Evolutionary conservation across 225 moss, liverwort and hornwort species (phyloP), one percentile per base, ranked within the genome.

Genomic region (Sphagnum contortum): DNA sequence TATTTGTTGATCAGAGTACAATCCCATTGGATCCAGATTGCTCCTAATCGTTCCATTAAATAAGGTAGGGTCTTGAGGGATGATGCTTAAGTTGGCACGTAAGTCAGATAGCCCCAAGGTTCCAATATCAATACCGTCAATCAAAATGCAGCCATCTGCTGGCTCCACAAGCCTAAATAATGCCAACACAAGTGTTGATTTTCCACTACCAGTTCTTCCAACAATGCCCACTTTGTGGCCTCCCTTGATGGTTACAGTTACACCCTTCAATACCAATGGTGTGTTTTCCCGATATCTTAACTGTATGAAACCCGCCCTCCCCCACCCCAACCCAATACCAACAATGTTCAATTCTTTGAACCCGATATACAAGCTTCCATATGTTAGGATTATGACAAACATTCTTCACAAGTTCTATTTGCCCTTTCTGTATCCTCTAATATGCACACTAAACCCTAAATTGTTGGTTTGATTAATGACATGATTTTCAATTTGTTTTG

Each of bases 191-290:
- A 65, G 47, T 10, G 64, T 65, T 5, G 64, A 65, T 49, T 65
- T 65, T 10, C 64, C 50, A 65, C 64, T 65, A 10, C 64, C 50
- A 2, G 64, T 65, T 14, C 64, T 50, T 10, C 64, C 64, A 8
- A 48, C 64, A 48, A 64, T 48, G 0, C 64, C 64, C 64, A 64
- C 64, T 10, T 64, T 64, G 64, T 49, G 47, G 48, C 64, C 64
- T 64, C 64, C 64, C 14, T 49, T 48, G 50, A 64, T 48, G 50
- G 64, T 64, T 9, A 64, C n/a, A 14, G 64, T 47, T 12, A 64
- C 14, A 4, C 47, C 64, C 29, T 64, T 64, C 64, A 64, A 49
- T 8, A 64, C 64, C 3, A 64, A 48, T 48, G 64, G 64, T 47
- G 64, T 64, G 49, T 50, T 64, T 64, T 46, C 9, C 12, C 48